Evolutionary conservation across 1,284 basidiomycete genomes (phyloP), one percentile per base, ranked within the genome.

Genomic region (Ganoderma lingzhi): DNA sequence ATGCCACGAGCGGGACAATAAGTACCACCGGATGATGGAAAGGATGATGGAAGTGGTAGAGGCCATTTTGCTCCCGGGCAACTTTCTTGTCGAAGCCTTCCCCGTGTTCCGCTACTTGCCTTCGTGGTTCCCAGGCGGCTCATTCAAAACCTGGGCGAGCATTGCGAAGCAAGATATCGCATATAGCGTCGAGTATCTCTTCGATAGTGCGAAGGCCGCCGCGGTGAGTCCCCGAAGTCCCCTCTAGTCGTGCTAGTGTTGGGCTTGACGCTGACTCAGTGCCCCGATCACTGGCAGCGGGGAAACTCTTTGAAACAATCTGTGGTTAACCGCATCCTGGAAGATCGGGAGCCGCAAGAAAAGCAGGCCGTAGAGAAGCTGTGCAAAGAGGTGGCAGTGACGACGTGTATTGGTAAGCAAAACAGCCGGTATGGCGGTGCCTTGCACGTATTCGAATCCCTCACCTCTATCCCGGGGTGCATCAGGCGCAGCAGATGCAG

Each of bases 1-100:
- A 10, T 61, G 72, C n/a, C n/a, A n/a, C 23, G 73, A 75, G 12
- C 67, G 65, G 1, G 68, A 77, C 4, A 76, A 80, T 1, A 66
- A 62, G 59, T 66, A 72, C 28, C 68, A 66, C 48, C 55, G 30
- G 37, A 66, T 70, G 14, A 69, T 55, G 3, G 45, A 72, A 23
- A 23, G 65, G 35, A 60, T 74, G 12, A 67, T 63, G 0, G 62
- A 35, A 0, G 70, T 71, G 28, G 70, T 62, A 2, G 70, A 68
- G 42, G 67, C 65, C 60, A 68, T 71, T 44, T 51, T 62, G 15
- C 65, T 70, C 0, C 73, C 71, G 0, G 73, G 73, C 2, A 60
- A 58, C 17, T 70, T 70, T 30, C 32, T 60, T 14, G 70, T 74
- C 0, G 73, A 74, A 37, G 68, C 71, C 1, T 67, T 74, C 39